phyloP scores from a whole-genome alignment of 1,284 basidiomycete genomes.

The Mrakiaceae sp. region DNA sequence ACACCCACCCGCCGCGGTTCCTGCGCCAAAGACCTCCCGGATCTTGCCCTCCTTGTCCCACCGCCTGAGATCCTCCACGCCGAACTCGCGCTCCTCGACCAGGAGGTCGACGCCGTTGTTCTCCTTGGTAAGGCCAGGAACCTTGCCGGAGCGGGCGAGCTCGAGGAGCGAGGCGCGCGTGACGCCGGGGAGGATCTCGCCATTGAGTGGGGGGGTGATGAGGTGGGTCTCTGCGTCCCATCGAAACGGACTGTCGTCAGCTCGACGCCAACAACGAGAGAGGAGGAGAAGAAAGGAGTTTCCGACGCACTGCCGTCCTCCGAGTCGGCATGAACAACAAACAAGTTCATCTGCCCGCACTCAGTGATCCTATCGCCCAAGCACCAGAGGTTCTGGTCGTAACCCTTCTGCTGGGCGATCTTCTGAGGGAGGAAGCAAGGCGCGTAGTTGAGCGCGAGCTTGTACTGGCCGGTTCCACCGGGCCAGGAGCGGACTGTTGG shows the following conservation, averaged over 20 bases:
- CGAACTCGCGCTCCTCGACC: constrained; percentile 49
- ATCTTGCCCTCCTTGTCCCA: constrained; percentile 45
- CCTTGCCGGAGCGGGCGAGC: constrained; percentile 37
- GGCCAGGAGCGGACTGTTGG: constrained; percentile 59
- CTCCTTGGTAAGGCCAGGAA: neutral
- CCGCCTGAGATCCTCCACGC: constrained; percentile 48
- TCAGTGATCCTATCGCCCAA: constrained; percentile 18
- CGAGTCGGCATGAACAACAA: constrained; percentile 42
- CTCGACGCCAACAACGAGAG: neutral
- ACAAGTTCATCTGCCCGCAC: constrained; percentile 57
- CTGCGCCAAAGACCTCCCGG: constrained; percentile 59
- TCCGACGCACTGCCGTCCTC: constrained; percentile 41
- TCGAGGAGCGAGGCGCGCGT: constrained; percentile 60
- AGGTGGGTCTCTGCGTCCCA: constrained; percentile 45
- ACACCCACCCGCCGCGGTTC: constrained; percentile 45
- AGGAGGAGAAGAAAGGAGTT: no score
- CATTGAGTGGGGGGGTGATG: constrained; percentile 63
- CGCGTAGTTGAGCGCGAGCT: constrained; percentile 59
- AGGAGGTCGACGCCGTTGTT: constrained; percentile 36
- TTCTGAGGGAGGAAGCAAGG: constrained; percentile 55
- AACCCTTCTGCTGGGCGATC: constrained; percentile 52
- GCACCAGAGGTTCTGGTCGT: constrained; percentile 56
- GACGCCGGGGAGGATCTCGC: constrained; percentile 59
- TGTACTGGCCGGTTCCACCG: constrained; percentile 55
- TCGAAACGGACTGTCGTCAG: neutral